These are phyloP conservation scores for Paragyromitra xinjiangensis DNA, from an alignment of 495 filamentous ascomycete species.

Conservation along the genomic window DNA sequence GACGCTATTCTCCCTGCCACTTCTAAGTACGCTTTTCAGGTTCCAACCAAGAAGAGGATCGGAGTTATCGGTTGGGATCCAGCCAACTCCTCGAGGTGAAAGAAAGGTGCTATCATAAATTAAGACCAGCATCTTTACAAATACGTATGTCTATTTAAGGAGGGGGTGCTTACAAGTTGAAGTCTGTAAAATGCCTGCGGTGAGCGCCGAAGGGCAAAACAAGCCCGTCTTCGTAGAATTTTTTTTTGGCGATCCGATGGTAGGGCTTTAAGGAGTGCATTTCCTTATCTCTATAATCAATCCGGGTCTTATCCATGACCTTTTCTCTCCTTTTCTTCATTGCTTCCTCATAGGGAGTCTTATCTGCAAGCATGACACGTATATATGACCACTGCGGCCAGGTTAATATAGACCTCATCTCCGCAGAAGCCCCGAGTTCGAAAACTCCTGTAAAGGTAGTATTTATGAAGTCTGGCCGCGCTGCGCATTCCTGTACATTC, in stretches of 20 bases:
- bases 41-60: constrained; percentile 30
- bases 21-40: background rate
- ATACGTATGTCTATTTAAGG: background rate
- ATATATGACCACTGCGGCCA: constrained; percentile 2
- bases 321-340: background rate
- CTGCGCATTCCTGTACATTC: background rate
- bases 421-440: constrained; percentile 14
- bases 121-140: background rate
- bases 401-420: constrained; percentile 15
- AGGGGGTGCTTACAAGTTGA: constrained; percentile 10
- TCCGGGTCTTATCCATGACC: background rate
- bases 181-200: constrained; percentile 12
- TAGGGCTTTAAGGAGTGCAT: constrained; percentile 1
- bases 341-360: background rate
- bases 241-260: constrained; percentile 19
- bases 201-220: constrained; percentile 24
- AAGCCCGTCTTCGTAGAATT: constrained; percentile 29
- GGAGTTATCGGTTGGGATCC: constrained; percentile 8
- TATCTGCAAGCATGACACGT: background rate
- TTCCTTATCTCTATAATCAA: constrained; percentile 8
- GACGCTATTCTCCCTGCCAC: background rate
- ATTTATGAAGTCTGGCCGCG: background rate
- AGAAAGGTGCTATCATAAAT: constrained; percentile 6
- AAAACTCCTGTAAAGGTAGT: background rate
- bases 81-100: background rate